A percentile compares a stretch with the other conserved stretches of the same genome.
Conservation (phyloP, 1,284 basidiomycete genomes). For the Agroathelia rolfsii region DNA sequence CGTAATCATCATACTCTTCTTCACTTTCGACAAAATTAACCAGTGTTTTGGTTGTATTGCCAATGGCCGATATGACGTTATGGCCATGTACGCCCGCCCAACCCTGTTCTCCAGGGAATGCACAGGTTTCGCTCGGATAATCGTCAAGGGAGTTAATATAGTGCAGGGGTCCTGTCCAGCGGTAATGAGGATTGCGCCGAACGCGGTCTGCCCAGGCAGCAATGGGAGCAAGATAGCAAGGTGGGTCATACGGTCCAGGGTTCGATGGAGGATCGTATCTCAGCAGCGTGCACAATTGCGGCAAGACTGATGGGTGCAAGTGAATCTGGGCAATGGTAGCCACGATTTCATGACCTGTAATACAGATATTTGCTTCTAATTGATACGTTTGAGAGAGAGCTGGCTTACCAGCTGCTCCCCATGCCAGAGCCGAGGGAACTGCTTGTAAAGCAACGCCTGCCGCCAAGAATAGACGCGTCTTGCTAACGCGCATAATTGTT, state of each 20-base stretch:
- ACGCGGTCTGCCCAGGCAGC: constrained; percentile 82
- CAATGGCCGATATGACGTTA: constrained; percentile 69
- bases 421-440: constrained; percentile 23
- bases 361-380: constrained; percentile 1
- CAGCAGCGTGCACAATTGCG: constrained; percentile 63
- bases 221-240: constrained; percentile 70
- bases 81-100: constrained; percentile 61
- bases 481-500: no score
- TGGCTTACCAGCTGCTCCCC: constrained; percentile 33
- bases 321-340: constrained; percentile 91
- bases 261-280: constrained; percentile 28
- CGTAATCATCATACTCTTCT: constrained; percentile 13
- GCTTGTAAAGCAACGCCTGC: constrained; percentile 12
- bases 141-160: constrained; percentile 71
- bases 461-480: constrained; percentile 8
- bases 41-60: constrained; percentile 60
- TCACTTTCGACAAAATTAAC: no score
- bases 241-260: constrained; percentile 26
- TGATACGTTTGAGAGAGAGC: no score
- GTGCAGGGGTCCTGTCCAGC: constrained; percentile 65
- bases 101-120: constrained; percentile 68
- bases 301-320: constrained; percentile 65
- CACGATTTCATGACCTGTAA: constrained; percentile 76
- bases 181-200: constrained; percentile 41
- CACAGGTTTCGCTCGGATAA: constrained; percentile 65